These are phyloP conservation scores for Ambrosiella xylebori DNA, from an alignment of 2,329 filamentous ascomycete genomes.

Conservation along the genomic window DNA sequence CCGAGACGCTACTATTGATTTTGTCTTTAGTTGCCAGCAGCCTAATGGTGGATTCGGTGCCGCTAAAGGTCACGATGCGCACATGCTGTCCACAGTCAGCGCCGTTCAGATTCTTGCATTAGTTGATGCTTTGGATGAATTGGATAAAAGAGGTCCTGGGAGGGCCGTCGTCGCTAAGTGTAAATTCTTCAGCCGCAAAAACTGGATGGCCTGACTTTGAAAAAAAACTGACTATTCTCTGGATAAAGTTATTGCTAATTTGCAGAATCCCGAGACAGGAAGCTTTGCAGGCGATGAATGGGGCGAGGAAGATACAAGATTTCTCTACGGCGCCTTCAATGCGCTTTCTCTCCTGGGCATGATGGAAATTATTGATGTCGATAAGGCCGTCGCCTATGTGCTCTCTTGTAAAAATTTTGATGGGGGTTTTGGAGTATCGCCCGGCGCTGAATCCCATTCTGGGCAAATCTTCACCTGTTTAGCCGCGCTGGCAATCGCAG, in stretches of 20 bases:
- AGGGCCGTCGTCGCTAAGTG: constrained; percentile 62
- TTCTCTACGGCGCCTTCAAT: constrained; percentile 80
- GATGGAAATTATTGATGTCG: constrained; percentile 56
- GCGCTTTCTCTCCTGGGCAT: constrained; percentile 70
- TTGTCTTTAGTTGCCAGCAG: constrained; percentile 88
- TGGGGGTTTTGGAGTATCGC: constrained; percentile 77
- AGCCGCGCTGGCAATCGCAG: constrained; percentile 68
- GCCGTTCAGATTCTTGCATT: constrained; percentile 85
- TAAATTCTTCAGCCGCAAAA: constrained; percentile 28
- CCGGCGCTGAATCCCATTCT: constrained; percentile 84
- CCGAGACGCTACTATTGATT: constrained; percentile 65
- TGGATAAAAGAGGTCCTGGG: constrained; percentile 49
- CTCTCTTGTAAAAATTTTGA: constrained; percentile 81
- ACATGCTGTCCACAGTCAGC: constrained; percentile 92
- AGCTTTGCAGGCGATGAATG: constrained; percentile 90
- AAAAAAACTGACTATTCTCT: too few relatives aligned
- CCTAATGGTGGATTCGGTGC: constrained; percentile 83
- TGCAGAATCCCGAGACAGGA: constrained; percentile 67
- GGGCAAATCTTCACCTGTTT: constrained; percentile 94
- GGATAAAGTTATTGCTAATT: constrained; percentile 50
- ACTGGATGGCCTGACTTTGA: too few relatives aligned
- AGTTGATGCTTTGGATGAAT: constrained; percentile 65
- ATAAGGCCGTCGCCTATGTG: constrained; percentile 65
- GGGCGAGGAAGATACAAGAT: constrained; percentile 91
- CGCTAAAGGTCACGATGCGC: constrained; percentile 83